These are phyloP conservation scores for Colletotrichum sp. DNA, from an alignment of 2,329 filamentous ascomycete species.

Conservation along the genomic window DNA sequence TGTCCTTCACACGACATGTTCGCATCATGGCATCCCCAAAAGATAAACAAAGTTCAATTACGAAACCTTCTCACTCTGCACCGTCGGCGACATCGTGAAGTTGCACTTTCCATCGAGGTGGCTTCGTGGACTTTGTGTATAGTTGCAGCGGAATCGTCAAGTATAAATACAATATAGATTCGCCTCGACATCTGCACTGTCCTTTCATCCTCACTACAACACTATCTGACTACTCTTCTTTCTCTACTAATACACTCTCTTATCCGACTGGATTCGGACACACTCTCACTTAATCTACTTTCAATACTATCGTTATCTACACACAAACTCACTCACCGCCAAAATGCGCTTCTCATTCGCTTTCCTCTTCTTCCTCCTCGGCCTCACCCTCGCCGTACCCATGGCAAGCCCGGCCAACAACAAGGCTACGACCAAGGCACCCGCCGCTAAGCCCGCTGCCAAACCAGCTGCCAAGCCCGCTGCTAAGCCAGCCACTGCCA, in stretches of 20 bases:
- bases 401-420: not conserved
- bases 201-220: not conserved
- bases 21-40: not conserved
- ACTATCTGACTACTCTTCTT: not conserved
- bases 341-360: constrained; percentile 11
- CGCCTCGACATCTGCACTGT: not conserved
- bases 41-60: not conserved
- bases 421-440: not conserved
- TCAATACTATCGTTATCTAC: not conserved
- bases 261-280: constrained; percentile 6
- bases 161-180: not conserved
- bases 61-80: not conserved
- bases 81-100: not conserved
- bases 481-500: not conserved
- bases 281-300: not conserved
- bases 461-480: not conserved
- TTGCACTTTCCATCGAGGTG: not conserved
- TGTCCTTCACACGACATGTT: not conserved
- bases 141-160: not conserved
- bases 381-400: not conserved
- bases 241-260: not conserved
- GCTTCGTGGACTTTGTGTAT: not conserved
- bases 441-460: not conserved
- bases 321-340: not conserved
- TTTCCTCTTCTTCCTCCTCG: not conserved